Evolutionary conservation across 2,329 filamentous ascomycete species (phyloP), one percentile per base, ranked within the genome.

Genomic region (Gliomastix tumulicola): DNA sequence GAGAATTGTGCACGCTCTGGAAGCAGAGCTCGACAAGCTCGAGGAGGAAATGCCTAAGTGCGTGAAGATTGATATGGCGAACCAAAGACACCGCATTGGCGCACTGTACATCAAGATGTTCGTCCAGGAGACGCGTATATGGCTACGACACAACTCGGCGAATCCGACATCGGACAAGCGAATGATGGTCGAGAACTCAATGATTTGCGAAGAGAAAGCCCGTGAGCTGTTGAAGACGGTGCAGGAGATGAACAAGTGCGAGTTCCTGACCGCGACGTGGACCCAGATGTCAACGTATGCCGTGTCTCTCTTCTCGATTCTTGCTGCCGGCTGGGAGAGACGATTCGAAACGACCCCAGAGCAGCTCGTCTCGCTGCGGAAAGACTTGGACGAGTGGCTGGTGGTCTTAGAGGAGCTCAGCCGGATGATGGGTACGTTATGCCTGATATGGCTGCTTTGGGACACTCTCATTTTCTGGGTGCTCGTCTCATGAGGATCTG

Each of bases 201-300:
- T 68, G 30, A 73, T 83, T 30, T 87, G 82, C 52, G 73, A 86
- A 22, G 72, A 80, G 34, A 76, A 76, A 9, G 74, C 82, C 6
- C 69, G 73, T 32, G 72, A 79, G 42, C 76, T 88, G 59, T 63
- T 89, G 4, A 63, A 67, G 17, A 68, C 72, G 19, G 74, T 80
- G 6, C 65, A 68, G 17, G 65, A 76, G 36, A 59, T 89, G 32
- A 72, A 76, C 40, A 70, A 69, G 45, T 64, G 79, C 39, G 84
- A 82, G 49, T 79, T 77, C 31, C 61, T 89, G 5, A 85, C 89
- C 50, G 84, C 82, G 2, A 87, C 84, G 2, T 89, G 84, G 83
- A 84, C 85, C 48, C 81, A 82, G 33, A 70, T 78, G 34, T 80
- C 84, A 0, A 72, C 85, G 6, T 87, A 85, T 49, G 69, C 85